Percentiles rank a stretch among this genome's conserved stretches.
Conservation (phyloP, 495 filamentous ascomycete species). For the Thozetella sp. region DNA sequence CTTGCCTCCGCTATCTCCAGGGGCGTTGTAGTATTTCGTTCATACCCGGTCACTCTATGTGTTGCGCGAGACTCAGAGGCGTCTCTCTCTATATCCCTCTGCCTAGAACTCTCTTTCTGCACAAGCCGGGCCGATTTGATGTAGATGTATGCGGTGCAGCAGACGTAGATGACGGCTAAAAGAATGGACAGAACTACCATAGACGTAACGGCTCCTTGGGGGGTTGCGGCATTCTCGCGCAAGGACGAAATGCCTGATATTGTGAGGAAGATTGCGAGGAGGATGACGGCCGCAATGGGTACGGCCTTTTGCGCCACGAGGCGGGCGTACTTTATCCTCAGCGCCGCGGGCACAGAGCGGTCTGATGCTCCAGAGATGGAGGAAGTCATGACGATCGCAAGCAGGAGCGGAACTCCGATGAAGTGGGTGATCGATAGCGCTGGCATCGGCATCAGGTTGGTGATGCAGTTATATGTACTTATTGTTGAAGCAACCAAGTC, state of each 20-base stretch:
- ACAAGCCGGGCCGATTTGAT: not conserved
- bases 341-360: too few relatives aligned
- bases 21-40: too few relatives aligned
- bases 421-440: too few relatives aligned
- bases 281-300: conserved; percentile 12
- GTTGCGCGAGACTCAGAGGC: too few relatives aligned
- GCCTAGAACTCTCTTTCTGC: too few relatives aligned
- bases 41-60: too few relatives aligned
- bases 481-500: too few relatives aligned
- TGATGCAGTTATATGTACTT: not conserved
- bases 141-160: not conserved
- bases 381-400: not conserved
- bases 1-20: too few relatives aligned
- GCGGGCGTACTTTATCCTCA: not conserved
- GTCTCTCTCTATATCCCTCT: too few relatives aligned
- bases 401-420: not conserved
- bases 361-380: not conserved
- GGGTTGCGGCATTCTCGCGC: not conserved
- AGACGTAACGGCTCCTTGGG: not conserved
- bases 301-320: not conserved
- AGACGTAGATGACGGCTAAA: not conserved
- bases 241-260: conserved; percentile 11
- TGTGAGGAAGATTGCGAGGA: conserved; percentile 12
- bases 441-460: too few relatives aligned
- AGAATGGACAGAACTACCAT: not conserved